Conservation (phyloP, 2,329 filamentous ascomycete species). For the Coccinonectria pachysandricola region DNA sequence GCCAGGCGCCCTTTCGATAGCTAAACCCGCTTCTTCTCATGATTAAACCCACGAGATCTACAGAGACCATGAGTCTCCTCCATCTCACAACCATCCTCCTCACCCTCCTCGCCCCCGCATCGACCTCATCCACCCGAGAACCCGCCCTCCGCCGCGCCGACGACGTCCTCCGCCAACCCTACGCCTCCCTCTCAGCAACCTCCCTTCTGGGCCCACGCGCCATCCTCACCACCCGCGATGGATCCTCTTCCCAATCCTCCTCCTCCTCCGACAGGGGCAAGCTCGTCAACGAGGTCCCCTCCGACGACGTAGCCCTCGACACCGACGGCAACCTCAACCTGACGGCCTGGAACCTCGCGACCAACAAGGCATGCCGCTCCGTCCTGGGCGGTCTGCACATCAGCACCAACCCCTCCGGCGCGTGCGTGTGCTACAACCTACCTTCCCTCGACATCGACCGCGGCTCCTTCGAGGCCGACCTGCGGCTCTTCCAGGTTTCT, state of each 20-base stretch:
- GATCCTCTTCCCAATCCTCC: not conserved
- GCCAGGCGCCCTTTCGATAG: no score
- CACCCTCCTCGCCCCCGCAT: slow-evolving; percentile 11
- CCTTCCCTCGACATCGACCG: slow-evolving; percentile 56
- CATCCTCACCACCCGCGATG: no score
- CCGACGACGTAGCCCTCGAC: slow-evolving; percentile 25
- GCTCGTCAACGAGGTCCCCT: slow-evolving; percentile 9
- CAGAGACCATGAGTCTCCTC: slow-evolving; percentile 11
- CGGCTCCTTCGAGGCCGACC: slow-evolving; percentile 66
- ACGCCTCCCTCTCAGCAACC: slow-evolving; percentile 12
- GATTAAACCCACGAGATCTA: no score
- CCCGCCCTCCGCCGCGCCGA: slow-evolving; percentile 16
- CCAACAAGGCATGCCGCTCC: slow-evolving; percentile 46
- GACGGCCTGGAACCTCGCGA: slow-evolving; percentile 45
- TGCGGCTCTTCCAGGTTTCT: slow-evolving; percentile 63
- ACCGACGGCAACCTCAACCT: slow-evolving; percentile 39
- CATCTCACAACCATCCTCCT: slow-evolving; percentile 12
- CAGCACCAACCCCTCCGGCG: slow-evolving; percentile 63
- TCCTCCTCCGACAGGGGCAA: slow-evolving; percentile 5
- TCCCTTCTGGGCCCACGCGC: slow-evolving; percentile 7
- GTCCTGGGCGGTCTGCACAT: slow-evolving; percentile 44
- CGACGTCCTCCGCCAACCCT: slow-evolving; percentile 22
- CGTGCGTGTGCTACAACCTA: slow-evolving; percentile 76
- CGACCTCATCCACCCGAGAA: slow-evolving; percentile 5
- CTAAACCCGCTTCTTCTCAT: no score